A percentile compares a stretch with the other conserved stretches of the same genome.
phyloP scores from a whole-genome alignment of 2,329 filamentous ascomycete species.

The Thelonectria rubi region DNA sequence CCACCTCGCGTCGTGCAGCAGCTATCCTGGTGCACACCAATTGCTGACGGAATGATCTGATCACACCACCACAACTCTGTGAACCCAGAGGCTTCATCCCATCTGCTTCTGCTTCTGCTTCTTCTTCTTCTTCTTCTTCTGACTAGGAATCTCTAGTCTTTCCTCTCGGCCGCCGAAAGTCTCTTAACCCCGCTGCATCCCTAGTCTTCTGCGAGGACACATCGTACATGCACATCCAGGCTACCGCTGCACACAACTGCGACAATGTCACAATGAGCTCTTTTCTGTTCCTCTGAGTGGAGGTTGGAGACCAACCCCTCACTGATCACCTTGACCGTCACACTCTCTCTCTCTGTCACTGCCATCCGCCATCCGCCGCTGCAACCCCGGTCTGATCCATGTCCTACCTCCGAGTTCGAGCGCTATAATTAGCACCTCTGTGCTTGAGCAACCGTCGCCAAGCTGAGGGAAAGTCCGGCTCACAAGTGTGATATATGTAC shows the following conservation, averaged over 20 bases:
- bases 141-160: not conserved
- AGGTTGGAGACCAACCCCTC: conserved; percentile 19
- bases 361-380: not conserved
- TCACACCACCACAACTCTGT: not conserved
- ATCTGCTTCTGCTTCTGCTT: too few relatives aligned
- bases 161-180: conserved; percentile 7
- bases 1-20: too few relatives aligned
- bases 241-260: conserved; percentile 5
- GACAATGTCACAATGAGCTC: conserved; percentile 16
- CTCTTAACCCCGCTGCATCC: not conserved
- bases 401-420: conserved; percentile 12
- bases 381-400: conserved; percentile 22
- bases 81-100: too few relatives aligned
- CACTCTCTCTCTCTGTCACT: not conserved
- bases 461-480: not conserved
- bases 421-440: conserved; percentile 18
- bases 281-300: conserved; percentile 17
- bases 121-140: too few relatives aligned
- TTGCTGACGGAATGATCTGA: conserved; percentile 2
- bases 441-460: not conserved
- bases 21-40: not conserved
- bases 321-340: conserved; percentile 1
- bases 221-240: conserved; percentile 9
- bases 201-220: conserved; percentile 10
- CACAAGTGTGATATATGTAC: not conserved